phyloP scores from a whole-genome alignment of 192 early-diverging fungal genomes.

The Coemansia asiatica region DNA sequence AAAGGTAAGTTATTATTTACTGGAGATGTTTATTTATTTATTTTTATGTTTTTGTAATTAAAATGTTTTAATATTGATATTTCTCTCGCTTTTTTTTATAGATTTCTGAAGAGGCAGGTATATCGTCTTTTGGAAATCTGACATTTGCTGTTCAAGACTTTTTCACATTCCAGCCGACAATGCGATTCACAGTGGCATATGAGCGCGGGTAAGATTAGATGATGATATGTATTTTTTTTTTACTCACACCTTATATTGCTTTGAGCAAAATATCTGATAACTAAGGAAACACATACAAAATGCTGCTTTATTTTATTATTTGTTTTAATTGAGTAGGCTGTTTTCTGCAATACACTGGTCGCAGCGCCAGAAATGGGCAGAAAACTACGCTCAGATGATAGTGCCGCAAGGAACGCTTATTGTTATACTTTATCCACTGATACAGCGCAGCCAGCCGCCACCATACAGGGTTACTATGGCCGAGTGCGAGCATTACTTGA shows the following conservation, averaged over 20 bases:
- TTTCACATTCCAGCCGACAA: conserved; percentile 23
- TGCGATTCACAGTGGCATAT: conserved; percentile 45
- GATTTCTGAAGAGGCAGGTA: conserved; percentile 23
- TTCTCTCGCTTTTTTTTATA: conserved; percentile 7
- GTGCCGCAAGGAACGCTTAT: conserved; percentile 47
- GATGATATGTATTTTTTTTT: background rate
- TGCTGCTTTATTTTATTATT: background rate
- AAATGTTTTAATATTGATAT: background rate
- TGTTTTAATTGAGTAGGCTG: conserved; percentile 21
- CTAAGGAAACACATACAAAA: too few relatives aligned
- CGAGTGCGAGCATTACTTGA: conserved; percentile 40
- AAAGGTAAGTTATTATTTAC: conserved; percentile 19
- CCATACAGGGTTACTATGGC: conserved; percentile 46
- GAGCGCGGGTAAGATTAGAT: conserved; percentile 47
- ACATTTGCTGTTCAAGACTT: conserved; percentile 43
- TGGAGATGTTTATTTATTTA: background rate
- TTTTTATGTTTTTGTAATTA: background rate
- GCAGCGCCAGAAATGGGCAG: conserved; percentile 48
- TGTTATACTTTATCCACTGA: conserved; percentile 44
- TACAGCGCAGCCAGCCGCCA: conserved; percentile 33
- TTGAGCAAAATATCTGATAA: background rate
- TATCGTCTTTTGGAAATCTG: conserved; percentile 18
- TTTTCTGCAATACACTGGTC: conserved; percentile 46
- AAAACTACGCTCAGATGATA: conserved; percentile 41
- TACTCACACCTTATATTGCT: background rate